Percentiles rank a stretch among this genome's conserved stretches.
Evolutionary conservation across 352 stramenopile species (phyloP).

Genomic region (Phytophthora syringae): DNA sequence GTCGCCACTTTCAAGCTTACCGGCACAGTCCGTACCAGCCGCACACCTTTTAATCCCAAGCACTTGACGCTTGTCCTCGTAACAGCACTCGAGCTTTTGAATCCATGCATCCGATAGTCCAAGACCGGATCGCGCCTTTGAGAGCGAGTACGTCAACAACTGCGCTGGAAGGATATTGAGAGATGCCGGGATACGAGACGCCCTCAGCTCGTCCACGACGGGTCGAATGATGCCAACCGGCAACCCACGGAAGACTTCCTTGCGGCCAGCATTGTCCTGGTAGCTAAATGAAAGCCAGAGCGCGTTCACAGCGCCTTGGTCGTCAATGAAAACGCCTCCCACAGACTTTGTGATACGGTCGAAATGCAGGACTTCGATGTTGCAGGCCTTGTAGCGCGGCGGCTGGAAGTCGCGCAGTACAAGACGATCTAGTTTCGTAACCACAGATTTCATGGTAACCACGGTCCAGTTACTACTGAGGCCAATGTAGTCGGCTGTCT

Average conservation of each 20-base stretch:
- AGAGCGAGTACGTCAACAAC: constrained; percentile 86
- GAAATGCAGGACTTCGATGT: constrained; percentile 89
- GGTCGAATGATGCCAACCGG: constrained; percentile 71
- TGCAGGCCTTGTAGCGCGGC: constrained; percentile 84
- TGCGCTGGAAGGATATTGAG: constrained; percentile 79
- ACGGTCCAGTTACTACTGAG: constrained; percentile 89
- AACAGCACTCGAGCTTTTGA: constrained; percentile 75
- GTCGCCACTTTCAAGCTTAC: constrained; percentile 82
- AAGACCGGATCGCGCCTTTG: constrained; percentile 86
- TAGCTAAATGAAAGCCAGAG: constrained; percentile 91
- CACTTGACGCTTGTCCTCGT: constrained; percentile 89
- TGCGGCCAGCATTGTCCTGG: constrained; percentile 73
- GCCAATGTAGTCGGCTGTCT: constrained; percentile 83
- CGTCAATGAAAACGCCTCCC: constrained; percentile 86
- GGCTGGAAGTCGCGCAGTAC: constrained; percentile 87
- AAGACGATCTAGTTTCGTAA: constrained; percentile 85
- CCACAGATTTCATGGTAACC: constrained; percentile 86
- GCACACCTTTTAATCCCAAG: constrained; percentile 83
- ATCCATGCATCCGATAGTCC: constrained; percentile 88
- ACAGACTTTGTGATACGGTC: constrained; percentile 90
- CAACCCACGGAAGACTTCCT: constrained; percentile 87
- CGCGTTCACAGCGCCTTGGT: constrained; percentile 69
- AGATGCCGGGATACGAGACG: constrained; percentile 44
- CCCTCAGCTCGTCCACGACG: constrained; percentile 62
- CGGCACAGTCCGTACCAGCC: constrained; percentile 66